phyloP scores from a whole-genome alignment of 2,329 filamentous ascomycete species.

The Emericellopsis cladophorae region DNA sequence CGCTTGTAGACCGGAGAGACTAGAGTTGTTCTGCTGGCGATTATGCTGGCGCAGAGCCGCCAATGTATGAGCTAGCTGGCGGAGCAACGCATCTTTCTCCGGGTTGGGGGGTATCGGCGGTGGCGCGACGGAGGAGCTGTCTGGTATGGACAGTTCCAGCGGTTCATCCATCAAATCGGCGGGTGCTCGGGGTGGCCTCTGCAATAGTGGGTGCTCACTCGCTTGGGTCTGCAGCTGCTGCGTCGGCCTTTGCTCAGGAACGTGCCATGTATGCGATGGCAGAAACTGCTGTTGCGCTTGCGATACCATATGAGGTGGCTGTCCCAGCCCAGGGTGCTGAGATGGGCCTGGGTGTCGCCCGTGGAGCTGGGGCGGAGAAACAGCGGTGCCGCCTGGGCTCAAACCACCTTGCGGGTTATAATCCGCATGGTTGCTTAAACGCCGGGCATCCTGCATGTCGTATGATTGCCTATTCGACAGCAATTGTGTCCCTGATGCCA shows the following conservation, averaged over 20 bases:
- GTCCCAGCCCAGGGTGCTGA: too few species aligned
- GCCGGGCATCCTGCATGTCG: too few species aligned
- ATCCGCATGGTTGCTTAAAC: too few species aligned
- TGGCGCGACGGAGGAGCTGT: conserved; percentile 41
- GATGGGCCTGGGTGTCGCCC: too few species aligned
- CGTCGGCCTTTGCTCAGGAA: not conserved
- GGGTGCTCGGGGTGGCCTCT: conserved; percentile 18
- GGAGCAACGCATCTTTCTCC: conserved; percentile 79
- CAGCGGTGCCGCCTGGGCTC: too few species aligned
- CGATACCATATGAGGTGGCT: too few species aligned
- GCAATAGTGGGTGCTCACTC: conserved; percentile 8
- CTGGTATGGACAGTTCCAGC: conserved; percentile 35
- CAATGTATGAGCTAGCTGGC: conserved; percentile 60
- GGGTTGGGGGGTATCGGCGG: conserved; percentile 92
- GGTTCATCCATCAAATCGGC: conserved; percentile 43
- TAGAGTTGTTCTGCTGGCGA: conserved; percentile 59
- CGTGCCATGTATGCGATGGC: conserved; percentile 2
- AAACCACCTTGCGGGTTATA: too few species aligned
- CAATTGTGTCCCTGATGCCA: too few species aligned
- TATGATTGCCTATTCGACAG: too few species aligned
- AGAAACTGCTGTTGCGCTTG: conserved; percentile 6
- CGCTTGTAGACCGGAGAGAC: conserved; percentile 61
- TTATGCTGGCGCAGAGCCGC: conserved; percentile 56
- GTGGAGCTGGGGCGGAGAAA: too few species aligned
- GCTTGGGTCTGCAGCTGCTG: conserved; percentile 1